phyloP scores from a whole-genome alignment of 2,329 filamentous ascomycete species.

The Plenodomus tracheiphilus region DNA sequence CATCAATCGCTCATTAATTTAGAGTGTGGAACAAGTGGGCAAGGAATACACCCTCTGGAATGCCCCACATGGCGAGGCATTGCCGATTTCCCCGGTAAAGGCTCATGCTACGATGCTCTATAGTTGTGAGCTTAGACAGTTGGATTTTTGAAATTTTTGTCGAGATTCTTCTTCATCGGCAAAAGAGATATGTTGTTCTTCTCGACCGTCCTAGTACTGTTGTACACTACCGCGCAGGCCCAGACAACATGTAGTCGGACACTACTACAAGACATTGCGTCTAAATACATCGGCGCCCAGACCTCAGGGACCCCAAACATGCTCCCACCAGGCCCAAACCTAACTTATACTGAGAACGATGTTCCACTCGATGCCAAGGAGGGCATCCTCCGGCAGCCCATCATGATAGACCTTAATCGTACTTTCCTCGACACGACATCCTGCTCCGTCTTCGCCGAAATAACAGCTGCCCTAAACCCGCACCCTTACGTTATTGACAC shows the following conservation, averaged over 20 bases:
- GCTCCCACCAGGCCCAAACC: slow-evolving; percentile 11
- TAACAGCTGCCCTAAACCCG: slow-evolving; percentile 16
- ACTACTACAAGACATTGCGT: slow-evolving; percentile 14
- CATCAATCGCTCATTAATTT: no score
- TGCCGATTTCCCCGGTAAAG: no score
- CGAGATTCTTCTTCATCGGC: not conserved
- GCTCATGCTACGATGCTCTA: no score
- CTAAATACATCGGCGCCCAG: slow-evolving; percentile 20
- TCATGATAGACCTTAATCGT: slow-evolving; percentile 22
- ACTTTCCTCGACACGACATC: slow-evolving; percentile 23
- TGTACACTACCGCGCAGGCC: slow-evolving; percentile 5
- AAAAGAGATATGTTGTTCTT: not conserved
- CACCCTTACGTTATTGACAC: slow-evolving; percentile 29
- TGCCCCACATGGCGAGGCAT: not conserved
- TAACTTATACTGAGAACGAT: slow-evolving; percentile 23
- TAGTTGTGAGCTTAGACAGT: no score
- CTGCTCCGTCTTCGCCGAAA: slow-evolving; percentile 25
- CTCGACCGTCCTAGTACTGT: not conserved
- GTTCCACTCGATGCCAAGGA: slow-evolving; percentile 8
- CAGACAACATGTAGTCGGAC: slow-evolving; percentile 19
- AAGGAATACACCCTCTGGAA: no score
- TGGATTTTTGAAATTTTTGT: not conserved
- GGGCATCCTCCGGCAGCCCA: slow-evolving; percentile 11
- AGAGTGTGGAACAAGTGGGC: no score
- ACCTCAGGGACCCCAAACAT: slow-evolving; percentile 11